phyloP scores from a whole-genome alignment of 139 green algal species.

The Yamagishiella unicocca region DNA sequence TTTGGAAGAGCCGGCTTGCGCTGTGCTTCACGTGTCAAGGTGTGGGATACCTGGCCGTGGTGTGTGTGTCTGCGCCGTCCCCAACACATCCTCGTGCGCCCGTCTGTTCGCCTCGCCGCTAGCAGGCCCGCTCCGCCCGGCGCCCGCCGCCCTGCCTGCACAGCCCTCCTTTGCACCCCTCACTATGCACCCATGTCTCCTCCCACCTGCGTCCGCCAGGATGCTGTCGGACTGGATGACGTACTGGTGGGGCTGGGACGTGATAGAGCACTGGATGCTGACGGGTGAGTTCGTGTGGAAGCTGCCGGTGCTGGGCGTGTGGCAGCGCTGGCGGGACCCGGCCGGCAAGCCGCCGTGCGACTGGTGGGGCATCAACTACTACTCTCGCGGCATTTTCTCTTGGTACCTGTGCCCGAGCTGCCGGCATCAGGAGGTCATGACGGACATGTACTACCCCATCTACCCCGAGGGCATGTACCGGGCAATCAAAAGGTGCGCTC shows the following conservation, averaged over 20 bases:
- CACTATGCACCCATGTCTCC: no score
- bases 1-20: no score
- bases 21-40: no score
- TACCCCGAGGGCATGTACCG: slow-evolving; percentile 78
- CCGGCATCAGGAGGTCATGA: slow-evolving; percentile 79
- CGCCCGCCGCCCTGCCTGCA: no score
- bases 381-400: slow-evolving; percentile 51
- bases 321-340: slow-evolving; percentile 60
- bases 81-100: no score
- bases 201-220: no score
- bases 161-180: no score
- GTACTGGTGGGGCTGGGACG: slow-evolving; percentile 78
- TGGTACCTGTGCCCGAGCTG: slow-evolving; percentile 64
- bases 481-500: slow-evolving; percentile 40
- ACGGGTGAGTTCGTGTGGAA: slow-evolving; percentile 74
- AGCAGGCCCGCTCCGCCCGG: no score
- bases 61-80: no score
- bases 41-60: no score
- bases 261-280: slow-evolving; percentile 71
- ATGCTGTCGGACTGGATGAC: slow-evolving; percentile 61
- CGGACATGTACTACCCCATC: slow-evolving; percentile 89
- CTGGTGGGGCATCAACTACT: slow-evolving; percentile 81
- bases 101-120: no score
- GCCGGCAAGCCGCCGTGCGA: slow-evolving; percentile 67
- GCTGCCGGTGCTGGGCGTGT: slow-evolving; percentile 66